These are phyloP conservation scores for Sherardia arvensis DNA, from an alignment of 257 asterid genomes.

Conservation along the genomic window DNA sequence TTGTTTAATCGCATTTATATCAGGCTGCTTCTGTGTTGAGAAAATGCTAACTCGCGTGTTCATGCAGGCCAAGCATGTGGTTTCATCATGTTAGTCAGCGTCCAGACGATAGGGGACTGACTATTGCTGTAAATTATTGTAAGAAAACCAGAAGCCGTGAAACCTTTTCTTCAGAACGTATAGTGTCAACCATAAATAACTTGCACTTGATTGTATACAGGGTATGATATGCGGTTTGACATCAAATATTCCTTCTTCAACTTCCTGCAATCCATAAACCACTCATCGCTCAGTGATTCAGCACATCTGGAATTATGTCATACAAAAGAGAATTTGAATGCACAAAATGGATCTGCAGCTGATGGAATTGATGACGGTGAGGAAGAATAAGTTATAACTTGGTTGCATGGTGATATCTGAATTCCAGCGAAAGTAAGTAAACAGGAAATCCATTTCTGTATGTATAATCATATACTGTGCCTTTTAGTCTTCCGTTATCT, in stretches of 20 bases:
- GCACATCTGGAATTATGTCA: slow-evolving; percentile 15
- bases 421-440: background rate
- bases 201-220: slow-evolving; percentile 30
- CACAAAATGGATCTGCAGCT: slow-evolving; percentile 5
- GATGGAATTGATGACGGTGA: background rate
- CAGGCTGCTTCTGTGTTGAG: background rate
- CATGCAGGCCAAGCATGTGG: slow-evolving; percentile 98
- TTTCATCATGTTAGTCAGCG: slow-evolving; percentile 81
- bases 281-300: slow-evolving; percentile 21
- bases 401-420: background rate
- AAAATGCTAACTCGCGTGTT: background rate
- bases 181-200: background rate
- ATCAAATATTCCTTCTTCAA: slow-evolving; percentile 85
- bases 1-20: background rate
- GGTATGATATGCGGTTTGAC: slow-evolving; percentile 96
- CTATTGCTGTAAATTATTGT: slow-evolving; percentile 85
- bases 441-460: background rate
- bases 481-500: background rate
- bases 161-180: background rate
- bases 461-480: background rate
- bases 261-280: slow-evolving; percentile 60
- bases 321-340: slow-evolving; percentile 20
- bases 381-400: slow-evolving; percentile 3
- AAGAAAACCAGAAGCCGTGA: slow-evolving; percentile 7
- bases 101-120: slow-evolving; percentile 56